Evolutionary conservation across 768 basidiomycete species (phyloP).

Genomic region (Termitomyces sp.): DNA sequence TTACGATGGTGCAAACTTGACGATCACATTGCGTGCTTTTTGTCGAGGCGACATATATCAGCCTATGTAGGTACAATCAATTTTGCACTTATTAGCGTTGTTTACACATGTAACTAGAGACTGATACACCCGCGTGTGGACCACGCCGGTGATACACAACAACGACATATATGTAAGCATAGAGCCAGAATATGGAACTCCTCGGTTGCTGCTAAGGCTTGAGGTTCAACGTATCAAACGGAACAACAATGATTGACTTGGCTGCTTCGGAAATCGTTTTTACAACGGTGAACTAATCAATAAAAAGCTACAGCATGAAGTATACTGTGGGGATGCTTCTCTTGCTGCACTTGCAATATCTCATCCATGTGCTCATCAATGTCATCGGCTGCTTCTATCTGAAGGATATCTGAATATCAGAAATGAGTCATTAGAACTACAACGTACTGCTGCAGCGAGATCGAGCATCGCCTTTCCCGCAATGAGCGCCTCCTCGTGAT

Average conservation of each 20-base stretch:
- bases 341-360: slow-evolving; percentile 82
- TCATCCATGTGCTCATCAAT: slow-evolving; percentile 89
- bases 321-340: slow-evolving; percentile 87
- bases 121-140: too few species aligned
- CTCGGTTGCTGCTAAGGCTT: too few species aligned
- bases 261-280: background rate
- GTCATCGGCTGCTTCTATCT: slow-evolving; percentile 87
- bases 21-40: slow-evolving; percentile 44
- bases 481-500: slow-evolving; percentile 96
- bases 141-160: too few species aligned
- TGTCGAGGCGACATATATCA: too few species aligned
- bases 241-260: too few species aligned
- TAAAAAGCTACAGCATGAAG: slow-evolving; percentile 92
- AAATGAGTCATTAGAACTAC: background rate
- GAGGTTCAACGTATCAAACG: too few species aligned
- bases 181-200: too few species aligned
- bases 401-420: slow-evolving; percentile 12
- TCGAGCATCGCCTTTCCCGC: slow-evolving; percentile 95
- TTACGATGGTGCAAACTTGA: slow-evolving; percentile 23
- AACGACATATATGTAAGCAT: too few species aligned
- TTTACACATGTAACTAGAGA: too few species aligned
- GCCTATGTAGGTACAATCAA: too few species aligned
- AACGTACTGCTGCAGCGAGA: slow-evolving; percentile 82
- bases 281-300: slow-evolving; percentile 30
- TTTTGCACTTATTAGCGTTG: too few species aligned